Percentiles rank a stretch among this genome's conserved stretches.
Conservation (phyloP, 306 rosid genomes). For the Trifolium repens region DNA sequence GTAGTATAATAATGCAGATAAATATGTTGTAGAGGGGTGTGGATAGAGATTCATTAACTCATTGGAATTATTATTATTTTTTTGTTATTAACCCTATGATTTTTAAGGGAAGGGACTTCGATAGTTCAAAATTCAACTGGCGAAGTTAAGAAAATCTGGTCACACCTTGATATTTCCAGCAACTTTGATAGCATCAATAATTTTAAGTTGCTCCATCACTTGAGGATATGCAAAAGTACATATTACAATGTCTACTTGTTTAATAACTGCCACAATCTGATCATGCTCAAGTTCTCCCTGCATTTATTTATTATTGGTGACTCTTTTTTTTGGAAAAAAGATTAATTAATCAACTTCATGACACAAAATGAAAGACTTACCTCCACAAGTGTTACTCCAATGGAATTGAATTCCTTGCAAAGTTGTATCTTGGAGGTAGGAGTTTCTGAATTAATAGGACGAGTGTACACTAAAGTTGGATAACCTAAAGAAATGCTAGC, state of each 20-base stretch:
- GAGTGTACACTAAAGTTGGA: slow-evolving; percentile 48
- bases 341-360: too few relatives aligned
- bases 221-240: slow-evolving; percentile 43
- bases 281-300: slow-evolving; percentile 42
- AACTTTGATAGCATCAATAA: slow-evolving; percentile 47
- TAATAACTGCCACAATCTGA: slow-evolving; percentile 31
- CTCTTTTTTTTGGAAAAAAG: too few relatives aligned
- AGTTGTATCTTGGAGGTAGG: slow-evolving; percentile 34
- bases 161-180: slow-evolving; percentile 40
- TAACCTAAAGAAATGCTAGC: slow-evolving; percentile 48
- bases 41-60: too few relatives aligned
- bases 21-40: too few relatives aligned
- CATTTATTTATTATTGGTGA: neutral
- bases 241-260: slow-evolving; percentile 47
- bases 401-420: slow-evolving; percentile 33
- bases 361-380: neutral
- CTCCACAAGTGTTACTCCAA: slow-evolving; percentile 44
- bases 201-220: slow-evolving; percentile 45
- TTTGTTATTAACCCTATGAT: too few relatives aligned
- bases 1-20: too few relatives aligned
- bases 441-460: slow-evolving; percentile 31
- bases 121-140: too few relatives aligned
- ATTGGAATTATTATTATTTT: too few relatives aligned
- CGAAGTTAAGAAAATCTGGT: too few relatives aligned
- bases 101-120: too few relatives aligned